Evolutionary conservation across 176 grass and related monocot genomes (phyloP).

Genomic region (Echinochloa phyllopogon): DNA sequence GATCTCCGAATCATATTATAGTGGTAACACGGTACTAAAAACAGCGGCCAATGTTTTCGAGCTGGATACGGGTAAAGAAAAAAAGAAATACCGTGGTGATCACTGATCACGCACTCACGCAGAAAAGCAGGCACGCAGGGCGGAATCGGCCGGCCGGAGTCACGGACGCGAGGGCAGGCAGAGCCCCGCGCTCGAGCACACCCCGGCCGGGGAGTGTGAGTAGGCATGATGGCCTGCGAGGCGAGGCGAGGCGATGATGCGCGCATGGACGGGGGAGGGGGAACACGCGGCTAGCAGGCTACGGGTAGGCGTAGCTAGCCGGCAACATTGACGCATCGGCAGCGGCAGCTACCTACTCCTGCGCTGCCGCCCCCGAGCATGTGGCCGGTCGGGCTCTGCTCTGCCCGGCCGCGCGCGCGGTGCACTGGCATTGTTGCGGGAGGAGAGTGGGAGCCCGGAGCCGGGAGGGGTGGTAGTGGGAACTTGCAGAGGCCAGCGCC

Average conservation of each 20-base stretch:
- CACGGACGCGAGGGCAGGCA: constrained; percentile 7
- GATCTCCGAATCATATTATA: background rate
- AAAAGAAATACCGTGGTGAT: background rate
- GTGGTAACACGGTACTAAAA: background rate
- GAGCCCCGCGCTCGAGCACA: constrained; percentile 3
- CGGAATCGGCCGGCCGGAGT: background rate
- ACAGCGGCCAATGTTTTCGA: background rate
- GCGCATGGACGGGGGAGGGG: constrained; percentile 36
- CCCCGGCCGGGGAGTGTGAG: background rate
- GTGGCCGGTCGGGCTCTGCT: constrained; percentile 49
- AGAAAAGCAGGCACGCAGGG: background rate
- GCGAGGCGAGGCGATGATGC: constrained; percentile 34
- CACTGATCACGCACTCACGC: background rate
- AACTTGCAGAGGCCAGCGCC: background rate
- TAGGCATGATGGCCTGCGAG: constrained; percentile 24
- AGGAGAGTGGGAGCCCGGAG: background rate
- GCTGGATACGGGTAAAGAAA: background rate
- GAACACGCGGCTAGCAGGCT: constrained; percentile 6
- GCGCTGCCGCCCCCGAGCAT: constrained; percentile 24
- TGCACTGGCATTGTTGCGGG: constrained; percentile 5
- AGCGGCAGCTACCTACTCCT: background rate
- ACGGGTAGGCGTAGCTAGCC: background rate
- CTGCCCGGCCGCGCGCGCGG: background rate
- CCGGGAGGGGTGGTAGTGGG: background rate
- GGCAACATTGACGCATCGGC: background rate